Evolutionary conservation across 78 protist genomes (phyloP).

Genomic region (Creolimax fragrantissima): DNA sequence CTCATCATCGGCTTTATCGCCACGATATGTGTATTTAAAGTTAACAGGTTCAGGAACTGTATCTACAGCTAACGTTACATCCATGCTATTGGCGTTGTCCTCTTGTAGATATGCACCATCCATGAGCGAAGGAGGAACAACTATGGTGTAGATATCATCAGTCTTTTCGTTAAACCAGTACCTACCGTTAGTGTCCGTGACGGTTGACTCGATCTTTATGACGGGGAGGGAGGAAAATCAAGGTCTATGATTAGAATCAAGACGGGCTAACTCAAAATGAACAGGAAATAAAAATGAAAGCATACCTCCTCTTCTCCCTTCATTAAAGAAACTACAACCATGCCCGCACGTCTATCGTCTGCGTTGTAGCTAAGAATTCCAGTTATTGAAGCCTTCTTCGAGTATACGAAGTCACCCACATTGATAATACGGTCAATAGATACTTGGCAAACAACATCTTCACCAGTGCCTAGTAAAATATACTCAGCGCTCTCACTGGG

Average conservation of each 20-base stretch:
- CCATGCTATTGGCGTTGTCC: not conserved
- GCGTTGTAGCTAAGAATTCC: not conserved
- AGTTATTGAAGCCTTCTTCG: not conserved
- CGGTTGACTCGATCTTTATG: not conserved
- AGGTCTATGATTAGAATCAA: too few relatives aligned
- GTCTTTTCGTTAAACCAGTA: not conserved
- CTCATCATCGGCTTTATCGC: too few relatives aligned
- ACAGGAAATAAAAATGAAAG: too few relatives aligned
- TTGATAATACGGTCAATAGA: not conserved
- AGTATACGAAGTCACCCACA: not conserved
- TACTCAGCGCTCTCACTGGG: not conserved
- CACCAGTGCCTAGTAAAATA: not conserved
- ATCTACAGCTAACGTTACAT: not conserved
- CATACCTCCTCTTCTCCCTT: not conserved
- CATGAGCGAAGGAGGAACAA: not conserved
- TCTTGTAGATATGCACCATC: not conserved
- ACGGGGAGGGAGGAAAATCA: too few relatives aligned
- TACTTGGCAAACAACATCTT: not conserved
- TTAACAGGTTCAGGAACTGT: not conserved
- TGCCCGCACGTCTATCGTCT: not conserved
- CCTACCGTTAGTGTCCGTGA: not conserved
- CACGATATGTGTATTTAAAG: not conserved
- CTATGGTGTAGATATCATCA: not conserved
- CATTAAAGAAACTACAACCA: not conserved
- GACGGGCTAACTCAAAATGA: too few relatives aligned